Conservation (phyloP, 257 asterid species). For the Apocynum venetum region DNA sequence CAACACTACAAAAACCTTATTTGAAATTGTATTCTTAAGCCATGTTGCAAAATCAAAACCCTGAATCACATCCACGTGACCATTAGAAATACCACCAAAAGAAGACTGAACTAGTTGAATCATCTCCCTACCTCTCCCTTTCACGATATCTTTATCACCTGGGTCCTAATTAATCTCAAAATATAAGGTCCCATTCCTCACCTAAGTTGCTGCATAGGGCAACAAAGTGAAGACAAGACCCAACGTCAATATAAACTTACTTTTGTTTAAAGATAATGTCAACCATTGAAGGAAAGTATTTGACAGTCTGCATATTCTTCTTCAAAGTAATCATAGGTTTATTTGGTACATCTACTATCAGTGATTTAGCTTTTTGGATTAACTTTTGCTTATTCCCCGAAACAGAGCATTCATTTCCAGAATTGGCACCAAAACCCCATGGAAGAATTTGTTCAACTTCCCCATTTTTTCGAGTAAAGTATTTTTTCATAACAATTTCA, state of each 20-base stretch:
- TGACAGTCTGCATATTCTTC: slow-evolving; percentile 64
- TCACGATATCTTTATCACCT: slow-evolving; percentile 53
- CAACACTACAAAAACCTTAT: slow-evolving; percentile 86
- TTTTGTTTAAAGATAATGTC: slow-evolving; percentile 79
- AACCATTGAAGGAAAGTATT: slow-evolving; percentile 72
- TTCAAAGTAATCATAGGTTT: slow-evolving; percentile 94
- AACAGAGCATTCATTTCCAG: slow-evolving; percentile 45
- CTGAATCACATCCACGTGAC: slow-evolving; percentile 65
- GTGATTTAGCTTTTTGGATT: slow-evolving; percentile 62
- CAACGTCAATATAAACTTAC: slow-evolving; percentile 84
- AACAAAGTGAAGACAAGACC: slow-evolving; percentile 73
- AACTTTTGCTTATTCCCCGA: slow-evolving; percentile 59
- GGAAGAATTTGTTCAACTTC: slow-evolving; percentile 7
- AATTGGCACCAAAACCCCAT: slow-evolving; percentile 21
- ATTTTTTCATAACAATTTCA: slow-evolving; percentile 48
- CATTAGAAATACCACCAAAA: slow-evolving; percentile 34
- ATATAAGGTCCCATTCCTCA: slow-evolving; percentile 65
- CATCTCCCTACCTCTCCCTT: slow-evolving; percentile 91
- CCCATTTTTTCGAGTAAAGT: no score
- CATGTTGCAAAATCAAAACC: slow-evolving; percentile 95
- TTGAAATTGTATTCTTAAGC: slow-evolving; percentile 62
- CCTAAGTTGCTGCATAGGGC: slow-evolving; percentile 91
- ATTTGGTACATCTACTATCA: slow-evolving; percentile 74
- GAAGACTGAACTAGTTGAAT: slow-evolving; percentile 77
- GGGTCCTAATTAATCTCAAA: slow-evolving; percentile 85